Base-by-base conservation (phyloP, 495 filamentous ascomycete genomes). In the Mytilinidion resinicola region DNA sequence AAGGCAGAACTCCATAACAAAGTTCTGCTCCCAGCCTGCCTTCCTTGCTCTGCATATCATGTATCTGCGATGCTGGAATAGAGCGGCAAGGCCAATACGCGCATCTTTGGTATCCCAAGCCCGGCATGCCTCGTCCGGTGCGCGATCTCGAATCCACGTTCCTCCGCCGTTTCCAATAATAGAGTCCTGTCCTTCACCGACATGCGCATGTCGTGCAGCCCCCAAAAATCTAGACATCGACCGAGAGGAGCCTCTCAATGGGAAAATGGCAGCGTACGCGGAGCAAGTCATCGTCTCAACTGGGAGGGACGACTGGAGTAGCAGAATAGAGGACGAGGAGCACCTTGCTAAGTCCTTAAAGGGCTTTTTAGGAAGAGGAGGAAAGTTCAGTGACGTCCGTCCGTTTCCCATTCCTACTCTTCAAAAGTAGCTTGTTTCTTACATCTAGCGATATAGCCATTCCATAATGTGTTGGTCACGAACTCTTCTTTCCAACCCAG, bases 241-340 rank as follows among this genome's bases (percentile, higher is more conserved):
- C 69, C 78, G 79, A 61, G 70, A 79, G 35, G 83, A 80, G 52
- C 73, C 79, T 3, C 70, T 97, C 44, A 84, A 83, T 65, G 84
- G 85, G 15, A 86, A 89, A 4, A 88, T 96, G 74, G 78, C 87
- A 4, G 71, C 76, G n/a, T 93, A 96, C 69, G 78, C 82, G 15
- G 83, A 90, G 61, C 91, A 97, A 54, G 77, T 96, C 4, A 69
- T 98, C 3, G 76, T 96, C 14, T 88, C 82, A 56, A 96, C 91
- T 0, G 90, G 89, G 8, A 80, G 83, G 56, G 66, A 76, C 19
- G 88, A 96, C 70, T 98, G 93, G 93, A 78, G 78, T 15, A 82
- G 78, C 68, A 75, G 76, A 42, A 85, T 91, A 69, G 75, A 86
- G 70, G 69, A 96, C 79, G 82, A 87, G 52, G 76, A 78, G 35